Percentiles rank a stretch among this genome's conserved stretches.
Conservation (phyloP, 2,329 filamentous ascomycete species). For the Botrytis fragariae region DNA sequence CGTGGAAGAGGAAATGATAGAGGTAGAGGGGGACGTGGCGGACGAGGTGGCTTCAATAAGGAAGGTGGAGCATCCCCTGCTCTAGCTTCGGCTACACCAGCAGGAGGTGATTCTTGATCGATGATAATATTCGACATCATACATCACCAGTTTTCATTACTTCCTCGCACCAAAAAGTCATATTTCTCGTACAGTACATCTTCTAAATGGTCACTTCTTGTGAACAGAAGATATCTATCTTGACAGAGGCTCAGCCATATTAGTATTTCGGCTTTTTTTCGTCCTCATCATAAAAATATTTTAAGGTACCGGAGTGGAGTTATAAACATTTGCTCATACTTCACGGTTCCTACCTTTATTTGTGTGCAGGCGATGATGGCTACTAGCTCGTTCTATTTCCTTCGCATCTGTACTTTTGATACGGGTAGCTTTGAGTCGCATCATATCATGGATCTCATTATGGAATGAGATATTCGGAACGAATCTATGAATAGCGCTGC, state of each 20-base stretch:
- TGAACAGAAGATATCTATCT: slow-evolving; percentile 33
- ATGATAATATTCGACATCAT: slow-evolving; percentile 3
- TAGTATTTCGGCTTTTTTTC: slow-evolving; percentile 31
- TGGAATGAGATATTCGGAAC: slow-evolving; percentile 1
- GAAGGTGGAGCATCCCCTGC: slow-evolving; percentile 49
- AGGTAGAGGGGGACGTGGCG: slow-evolving; percentile 55
- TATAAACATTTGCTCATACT: slow-evolving; percentile 38
- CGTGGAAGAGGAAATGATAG: slow-evolving; percentile 54
- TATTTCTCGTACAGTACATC: slow-evolving; percentile 37
- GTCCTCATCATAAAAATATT: slow-evolving; percentile 23
- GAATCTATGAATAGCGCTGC: slow-evolving; percentile 35
- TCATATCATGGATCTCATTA: slow-evolving; percentile 29
- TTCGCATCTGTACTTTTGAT: slow-evolving; percentile 39
- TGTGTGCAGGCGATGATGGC: slow-evolving; percentile 37
- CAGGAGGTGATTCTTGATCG: slow-evolving; percentile 34
- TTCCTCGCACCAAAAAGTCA: slow-evolving; percentile 35
- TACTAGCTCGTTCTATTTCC: slow-evolving; percentile 33
- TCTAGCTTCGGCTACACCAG: slow-evolving; percentile 50
- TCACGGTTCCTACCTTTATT: slow-evolving; percentile 23
- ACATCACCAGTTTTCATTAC: slow-evolving; percentile 26
- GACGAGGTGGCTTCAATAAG: slow-evolving; percentile 56
- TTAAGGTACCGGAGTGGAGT: slow-evolving; percentile 36
- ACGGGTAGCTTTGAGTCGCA: slow-evolving; percentile 30
- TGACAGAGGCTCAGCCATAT: slow-evolving; percentile 24
- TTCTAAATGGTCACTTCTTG: slow-evolving; percentile 36